These are phyloP conservation scores for Exophiala sideris DNA, from an alignment of 2,329 filamentous ascomycete genomes.

Conservation along the genomic window DNA sequence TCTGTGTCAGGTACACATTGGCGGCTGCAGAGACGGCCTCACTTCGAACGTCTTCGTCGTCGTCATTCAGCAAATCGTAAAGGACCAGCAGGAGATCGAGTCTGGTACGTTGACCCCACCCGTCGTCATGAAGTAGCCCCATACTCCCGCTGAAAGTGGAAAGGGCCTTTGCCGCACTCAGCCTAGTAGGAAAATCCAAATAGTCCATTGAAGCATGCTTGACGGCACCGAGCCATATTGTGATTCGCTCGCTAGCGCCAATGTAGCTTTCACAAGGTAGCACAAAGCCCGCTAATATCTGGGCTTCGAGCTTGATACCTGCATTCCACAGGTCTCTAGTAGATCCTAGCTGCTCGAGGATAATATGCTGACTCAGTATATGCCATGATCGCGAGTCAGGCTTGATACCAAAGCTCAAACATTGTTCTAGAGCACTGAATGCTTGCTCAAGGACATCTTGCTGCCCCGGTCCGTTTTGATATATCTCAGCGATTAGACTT, in stretches of 20 bases:
- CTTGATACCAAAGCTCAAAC: conserved; percentile 2
- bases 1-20: conserved; percentile 9
- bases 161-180: conserved; percentile 19
- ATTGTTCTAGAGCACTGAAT: conserved; percentile 9
- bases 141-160: conserved; percentile 8
- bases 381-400: background rate
- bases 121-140: background rate
- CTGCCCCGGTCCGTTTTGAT: background rate
- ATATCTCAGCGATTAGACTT: conserved; percentile 3
- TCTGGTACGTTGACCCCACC: conserved; percentile 13
- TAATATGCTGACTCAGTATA: background rate
- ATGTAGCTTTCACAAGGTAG: background rate
- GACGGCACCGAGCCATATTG: conserved; percentile 11
- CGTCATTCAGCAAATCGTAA: conserved; percentile 78
- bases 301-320: conserved; percentile 9
- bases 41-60: conserved; percentile 83
- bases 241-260: background rate
- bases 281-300: conserved; percentile 3
- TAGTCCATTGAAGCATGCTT: conserved; percentile 16
- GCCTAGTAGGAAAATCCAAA: conserved; percentile 25
- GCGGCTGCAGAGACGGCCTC: conserved; percentile 45
- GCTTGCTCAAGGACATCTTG: conserved; percentile 9
- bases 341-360: background rate
- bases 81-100: conserved; percentile 45
- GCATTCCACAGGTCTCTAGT: conserved; percentile 14